A percentile compares a stretch with the other conserved stretches of the same genome.
Evolutionary conservation across 768 basidiomycete genomes (phyloP).

Genomic region (Lepiota venenata): DNA sequence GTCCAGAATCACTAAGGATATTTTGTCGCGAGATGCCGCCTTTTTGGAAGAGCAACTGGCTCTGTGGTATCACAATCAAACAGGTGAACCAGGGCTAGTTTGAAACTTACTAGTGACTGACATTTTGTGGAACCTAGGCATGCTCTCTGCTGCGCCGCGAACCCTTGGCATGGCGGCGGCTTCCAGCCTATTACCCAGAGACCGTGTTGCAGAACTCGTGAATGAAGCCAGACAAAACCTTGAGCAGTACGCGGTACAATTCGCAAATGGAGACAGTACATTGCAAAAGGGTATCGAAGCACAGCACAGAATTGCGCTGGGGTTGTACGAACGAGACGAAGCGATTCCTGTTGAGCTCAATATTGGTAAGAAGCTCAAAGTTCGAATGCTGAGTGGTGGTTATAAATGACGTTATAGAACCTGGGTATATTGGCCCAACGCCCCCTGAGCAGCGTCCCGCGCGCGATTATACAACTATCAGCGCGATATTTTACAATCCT

Average conservation of each 20-base stretch:
- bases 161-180: constrained; percentile 26
- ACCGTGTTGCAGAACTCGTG: constrained; percentile 16
- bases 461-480: constrained; percentile 27
- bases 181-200: constrained; percentile 21
- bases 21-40: constrained; percentile 18
- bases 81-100: constrained; percentile 15
- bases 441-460: constrained; percentile 17
- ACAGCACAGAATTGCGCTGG: constrained; percentile 23
- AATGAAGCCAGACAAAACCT: constrained; percentile 18
- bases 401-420: constrained; percentile 17
- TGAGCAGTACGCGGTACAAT: constrained; percentile 20
- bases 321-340: constrained; percentile 21
- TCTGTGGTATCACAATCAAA: constrained; percentile 26
- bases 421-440: constrained; percentile 29
- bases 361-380: constrained; percentile 19
- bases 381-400: no score
- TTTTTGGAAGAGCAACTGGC: constrained; percentile 21
- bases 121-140: background rate
- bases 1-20: constrained; percentile 25
- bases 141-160: constrained; percentile 26
- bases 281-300: constrained; percentile 27
- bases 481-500: constrained; percentile 30
- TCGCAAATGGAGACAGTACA: constrained; percentile 27
- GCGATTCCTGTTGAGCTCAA: constrained; percentile 27
- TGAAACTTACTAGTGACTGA: no score